Conservation (phyloP, 1,139 yeast genomes). For the Suhomyces chickasaworum region DNA sequence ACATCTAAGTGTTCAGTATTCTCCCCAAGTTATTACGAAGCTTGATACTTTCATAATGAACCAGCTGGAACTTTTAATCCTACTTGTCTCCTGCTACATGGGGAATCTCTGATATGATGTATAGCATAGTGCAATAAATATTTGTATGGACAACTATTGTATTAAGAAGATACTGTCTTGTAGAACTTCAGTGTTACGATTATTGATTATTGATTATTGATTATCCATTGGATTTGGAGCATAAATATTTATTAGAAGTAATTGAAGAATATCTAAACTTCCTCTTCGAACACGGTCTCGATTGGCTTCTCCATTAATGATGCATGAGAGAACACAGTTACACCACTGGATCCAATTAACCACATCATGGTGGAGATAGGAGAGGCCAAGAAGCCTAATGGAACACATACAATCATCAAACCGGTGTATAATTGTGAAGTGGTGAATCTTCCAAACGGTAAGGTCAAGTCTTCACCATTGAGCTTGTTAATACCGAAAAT, state of each 20-base stretch:
- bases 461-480: constrained; percentile 76
- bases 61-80: constrained; percentile 12
- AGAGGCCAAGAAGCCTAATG: constrained; percentile 89
- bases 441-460: constrained; percentile 69
- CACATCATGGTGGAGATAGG: constrained; percentile 94
- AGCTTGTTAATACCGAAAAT: constrained; percentile 75
- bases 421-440: constrained; percentile 90
- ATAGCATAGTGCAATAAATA: constrained; percentile 16
- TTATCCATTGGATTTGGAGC: neutral
- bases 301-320: constrained; percentile 95
- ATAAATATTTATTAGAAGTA: neutral
- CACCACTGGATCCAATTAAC: constrained; percentile 94
- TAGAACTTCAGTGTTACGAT: too few species aligned
- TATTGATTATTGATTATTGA: too few species aligned
- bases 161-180: too few species aligned
- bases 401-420: constrained; percentile 73
- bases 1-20: constrained; percentile 62
- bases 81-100: constrained; percentile 6
- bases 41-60: constrained; percentile 12
- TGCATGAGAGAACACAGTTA: constrained; percentile 87
- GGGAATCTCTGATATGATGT: constrained; percentile 12
- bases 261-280: constrained; percentile 34
- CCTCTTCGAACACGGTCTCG: constrained; percentile 95
- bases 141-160: constrained; percentile 11
- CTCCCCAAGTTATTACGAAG: constrained; percentile 14